Percentiles rank a stretch among this genome's conserved stretches.
These are phyloP conservation scores for Flueggea neowawraea DNA, from an alignment of 441 rosid genomes.

Conservation along the genomic window DNA sequence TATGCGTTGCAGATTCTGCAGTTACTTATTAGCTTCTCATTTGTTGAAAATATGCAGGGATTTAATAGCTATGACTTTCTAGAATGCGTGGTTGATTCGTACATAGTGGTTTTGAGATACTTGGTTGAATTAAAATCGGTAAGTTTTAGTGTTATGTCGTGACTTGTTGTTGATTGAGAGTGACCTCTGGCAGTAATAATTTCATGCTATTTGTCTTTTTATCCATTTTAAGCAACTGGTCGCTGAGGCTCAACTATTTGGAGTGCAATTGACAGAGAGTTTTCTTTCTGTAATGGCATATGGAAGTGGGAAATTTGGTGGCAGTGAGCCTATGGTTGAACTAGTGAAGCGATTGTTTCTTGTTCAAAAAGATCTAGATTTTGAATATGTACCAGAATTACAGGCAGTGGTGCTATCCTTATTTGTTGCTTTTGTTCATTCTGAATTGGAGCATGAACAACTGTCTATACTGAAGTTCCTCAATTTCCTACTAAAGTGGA, in stretches of 20 bases:
- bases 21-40: conserved; percentile 11
- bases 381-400: conserved; percentile 49
- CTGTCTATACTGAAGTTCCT: conserved; percentile 64
- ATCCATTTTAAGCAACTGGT: conserved; percentile 38
- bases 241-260: conserved; percentile 55
- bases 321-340: conserved; percentile 48
- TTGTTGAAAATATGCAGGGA: conserved; percentile 52
- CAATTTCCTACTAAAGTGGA: conserved; percentile 71
- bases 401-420: conserved; percentile 54
- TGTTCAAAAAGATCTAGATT: conserved; percentile 62
- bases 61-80: conserved; percentile 35
- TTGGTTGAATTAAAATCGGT: conserved; percentile 50
- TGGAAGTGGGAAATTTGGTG: conserved; percentile 36
- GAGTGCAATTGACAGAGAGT: conserved; percentile 56
- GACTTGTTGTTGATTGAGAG: not conserved
- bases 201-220: conserved; percentile 13
- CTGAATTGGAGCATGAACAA: conserved; percentile 84
- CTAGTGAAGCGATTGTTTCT: conserved; percentile 53
- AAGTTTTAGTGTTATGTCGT: conserved; percentile 23
- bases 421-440: conserved; percentile 49
- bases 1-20: conserved; percentile 11
- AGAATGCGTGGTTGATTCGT: conserved; percentile 62
- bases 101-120: conserved; percentile 57
- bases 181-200: not conserved
- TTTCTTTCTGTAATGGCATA: conserved; percentile 41